Conservation (phyloP, 2,329 filamentous ascomycete species). For the Fusarium miscanthi region DNA sequence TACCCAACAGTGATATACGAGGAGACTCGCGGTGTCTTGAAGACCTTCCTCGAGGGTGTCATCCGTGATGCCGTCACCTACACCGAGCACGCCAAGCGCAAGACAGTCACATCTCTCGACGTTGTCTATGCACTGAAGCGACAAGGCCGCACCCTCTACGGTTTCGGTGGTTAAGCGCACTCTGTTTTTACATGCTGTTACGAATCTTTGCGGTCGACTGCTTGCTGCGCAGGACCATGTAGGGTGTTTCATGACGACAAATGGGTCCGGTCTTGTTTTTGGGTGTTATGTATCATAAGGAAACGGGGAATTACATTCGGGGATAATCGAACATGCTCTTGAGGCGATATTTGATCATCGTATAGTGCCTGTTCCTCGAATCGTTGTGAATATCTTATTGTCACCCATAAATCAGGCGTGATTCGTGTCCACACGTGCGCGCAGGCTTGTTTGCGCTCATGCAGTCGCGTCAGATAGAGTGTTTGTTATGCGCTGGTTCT, state of each 20-base stretch:
- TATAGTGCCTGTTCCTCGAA: not conserved
- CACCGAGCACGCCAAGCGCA: constrained; percentile 84
- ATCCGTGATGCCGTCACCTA: constrained; percentile 83
- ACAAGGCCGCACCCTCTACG: constrained; percentile 82
- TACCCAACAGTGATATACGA: constrained; percentile 74
- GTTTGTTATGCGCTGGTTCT: no score
- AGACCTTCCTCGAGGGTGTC: constrained; percentile 81
- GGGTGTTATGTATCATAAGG: constrained; percentile 60
- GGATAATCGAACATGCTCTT: constrained; percentile 49
- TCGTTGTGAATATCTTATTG: not conserved
- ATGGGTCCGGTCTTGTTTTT: constrained; percentile 56
- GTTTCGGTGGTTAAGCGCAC: constrained; percentile 81
- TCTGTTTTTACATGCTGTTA: constrained; percentile 50
- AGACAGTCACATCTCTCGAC: constrained; percentile 80
- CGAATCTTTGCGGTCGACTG: constrained; percentile 47
- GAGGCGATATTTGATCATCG: constrained; percentile 42
- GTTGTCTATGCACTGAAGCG: constrained; percentile 76
- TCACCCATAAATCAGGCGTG: fast-evolving
- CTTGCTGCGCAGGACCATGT: constrained; percentile 37
- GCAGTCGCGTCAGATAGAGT: no score
- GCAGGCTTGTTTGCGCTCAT: not conserved
- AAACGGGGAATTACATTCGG: constrained; percentile 52
- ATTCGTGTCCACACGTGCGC: fast-evolving
- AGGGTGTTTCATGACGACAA: constrained; percentile 57
- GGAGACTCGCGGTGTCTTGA: constrained; percentile 80